These are phyloP conservation scores for Metschnikowia koreensis DNA, from an alignment of 805 yeast species.

Conservation along the genomic window DNA sequence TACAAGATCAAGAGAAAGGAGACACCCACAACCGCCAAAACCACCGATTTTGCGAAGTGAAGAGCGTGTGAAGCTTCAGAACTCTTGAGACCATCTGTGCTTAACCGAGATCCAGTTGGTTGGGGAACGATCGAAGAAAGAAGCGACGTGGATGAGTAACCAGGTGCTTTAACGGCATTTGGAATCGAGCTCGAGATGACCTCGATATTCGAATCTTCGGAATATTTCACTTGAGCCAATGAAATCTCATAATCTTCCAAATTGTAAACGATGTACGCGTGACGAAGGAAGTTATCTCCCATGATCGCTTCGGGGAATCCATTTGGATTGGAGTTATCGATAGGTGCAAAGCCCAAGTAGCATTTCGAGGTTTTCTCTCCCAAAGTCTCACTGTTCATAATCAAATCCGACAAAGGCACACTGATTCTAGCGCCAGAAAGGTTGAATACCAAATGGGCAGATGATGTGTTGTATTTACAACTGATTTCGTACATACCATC, in stretches of 20 bases:
- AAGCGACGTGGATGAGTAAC: constrained; percentile 40
- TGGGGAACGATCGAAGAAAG: constrained; percentile 4
- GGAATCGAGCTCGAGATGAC: constrained; percentile 48
- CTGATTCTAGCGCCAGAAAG: constrained; percentile 57
- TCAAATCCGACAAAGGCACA: constrained; percentile 43
- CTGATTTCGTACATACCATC: constrained; percentile 9
- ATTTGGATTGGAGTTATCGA: constrained; percentile 27
- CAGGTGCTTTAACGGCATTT: constrained; percentile 47
- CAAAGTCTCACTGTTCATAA: constrained; percentile 16
- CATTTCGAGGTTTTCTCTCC: constrained; percentile 23
- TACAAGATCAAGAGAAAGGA: too few relatives aligned
- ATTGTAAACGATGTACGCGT: constrained; percentile 60
- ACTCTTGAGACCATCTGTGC: constrained; percentile 2
- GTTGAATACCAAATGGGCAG: constrained; percentile 31
- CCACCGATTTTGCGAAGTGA: constrained; percentile 1
- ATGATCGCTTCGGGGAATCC: constrained; percentile 19
- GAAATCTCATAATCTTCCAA: constrained; percentile 56
- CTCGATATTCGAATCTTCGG: constrained; percentile 42
- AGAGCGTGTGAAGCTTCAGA: constrained; percentile 1
- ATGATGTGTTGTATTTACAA: constrained; percentile 13
- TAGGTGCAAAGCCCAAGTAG: constrained; percentile 23
- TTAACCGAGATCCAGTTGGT: neutral
- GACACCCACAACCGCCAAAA: too few relatives aligned
- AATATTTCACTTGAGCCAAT: constrained; percentile 43
- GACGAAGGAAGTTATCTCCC: constrained; percentile 49